A percentile compares a stretch with the other conserved stretches of the same genome.
Conservation (phyloP, 495 filamentous ascomycete species). For the Xylaria cubensis region DNA sequence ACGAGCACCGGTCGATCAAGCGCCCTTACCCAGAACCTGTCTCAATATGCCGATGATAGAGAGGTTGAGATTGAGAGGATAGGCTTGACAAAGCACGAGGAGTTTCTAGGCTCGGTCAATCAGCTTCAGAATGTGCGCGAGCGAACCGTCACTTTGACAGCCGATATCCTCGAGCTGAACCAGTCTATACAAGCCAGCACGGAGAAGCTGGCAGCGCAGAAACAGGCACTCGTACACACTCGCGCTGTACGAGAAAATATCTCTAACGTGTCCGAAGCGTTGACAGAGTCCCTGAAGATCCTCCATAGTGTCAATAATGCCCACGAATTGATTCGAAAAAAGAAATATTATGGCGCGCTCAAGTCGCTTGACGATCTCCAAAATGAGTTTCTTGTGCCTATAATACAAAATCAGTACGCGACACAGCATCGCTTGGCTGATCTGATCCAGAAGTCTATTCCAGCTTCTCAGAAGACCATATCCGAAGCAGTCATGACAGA, state of each 20-base stretch:
- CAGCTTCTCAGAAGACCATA: conserved; percentile 88
- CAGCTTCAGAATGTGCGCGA: conserved; percentile 89
- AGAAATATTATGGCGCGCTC: conserved; percentile 94
- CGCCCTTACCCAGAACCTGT: conserved; percentile 77
- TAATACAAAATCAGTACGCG: conserved; percentile 73
- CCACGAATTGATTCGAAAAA: conserved; percentile 85
- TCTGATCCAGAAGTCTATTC: conserved; percentile 93
- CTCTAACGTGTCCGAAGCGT: conserved; percentile 85
- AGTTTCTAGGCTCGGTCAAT: conserved; percentile 91
- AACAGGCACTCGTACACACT: conserved; percentile 90
- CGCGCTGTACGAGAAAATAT: conserved; percentile 94
- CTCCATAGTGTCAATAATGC: conserved; percentile 92
- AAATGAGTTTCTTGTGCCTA: conserved; percentile 81
- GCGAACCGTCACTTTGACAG: conserved; percentile 83
- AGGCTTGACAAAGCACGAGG: conserved; percentile 94
- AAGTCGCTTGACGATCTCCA: conserved; percentile 94
- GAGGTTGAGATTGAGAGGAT: conserved; percentile 94
- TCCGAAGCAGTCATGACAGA: conserved; percentile 97
- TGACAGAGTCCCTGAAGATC: conserved; percentile 91
- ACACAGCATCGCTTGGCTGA: conserved; percentile 95
- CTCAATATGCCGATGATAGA: conserved; percentile 80
- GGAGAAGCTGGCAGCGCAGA: conserved; percentile 92
- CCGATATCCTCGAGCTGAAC: conserved; percentile 91
- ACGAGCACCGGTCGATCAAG: conserved; percentile 74
- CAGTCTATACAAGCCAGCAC: conserved; percentile 95